Base-by-base conservation (phyloP, 2,329 filamentous ascomycete genomes). In the Alternaria ethzedia region DNA sequence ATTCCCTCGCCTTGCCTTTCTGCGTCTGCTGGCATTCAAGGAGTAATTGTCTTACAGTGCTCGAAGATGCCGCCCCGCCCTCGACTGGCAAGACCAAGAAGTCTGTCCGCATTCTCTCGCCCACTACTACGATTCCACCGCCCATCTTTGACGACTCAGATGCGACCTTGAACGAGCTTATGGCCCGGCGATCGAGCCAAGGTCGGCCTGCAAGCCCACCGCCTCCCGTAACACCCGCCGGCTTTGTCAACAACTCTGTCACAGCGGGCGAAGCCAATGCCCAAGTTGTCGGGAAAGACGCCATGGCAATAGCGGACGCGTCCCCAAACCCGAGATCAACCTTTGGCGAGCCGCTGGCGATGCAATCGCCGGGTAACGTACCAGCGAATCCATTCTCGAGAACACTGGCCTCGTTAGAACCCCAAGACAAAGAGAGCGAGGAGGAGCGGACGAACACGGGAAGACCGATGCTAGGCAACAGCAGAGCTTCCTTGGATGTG, bases 401-500 rank as follows among this genome's bases (percentile, higher is more conserved):
- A 61, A 81, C 79, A n/a, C 64, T 81, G 67, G 79, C 79, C 11
- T 77, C 72, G 20, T 76, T 80, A 28, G 79, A 80, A 63, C 68
- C 71, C 50, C 70, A 71, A 50, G 63, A 73, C 55, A 70, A 65
- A 54, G 67, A 63, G 59, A 65, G 67, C 64, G 68, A 57, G 50
- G 71, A 73, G 41, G 74, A 76, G 63, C 76, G 73, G 73, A 66
- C 69, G 23, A 36, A 64, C 51, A 47, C 74, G 69, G 71, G 75
- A 64, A 72, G 71, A 59, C 52, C 63, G 56, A 49, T 65, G n/a
- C 45, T 59, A 64, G 66, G 70, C 68, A 71, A 67, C 60, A 66
- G 70, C 51, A 81, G 76, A 74, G 77, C 76, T 41, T 85, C 88
- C 0, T 80, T 95, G 66, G 91, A 96, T 74, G 92, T 95, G 1